Evolutionary conservation across 1,284 basidiomycete genomes (phyloP).

Genomic region (Cutaneotrichosporon arboriforme): DNA sequence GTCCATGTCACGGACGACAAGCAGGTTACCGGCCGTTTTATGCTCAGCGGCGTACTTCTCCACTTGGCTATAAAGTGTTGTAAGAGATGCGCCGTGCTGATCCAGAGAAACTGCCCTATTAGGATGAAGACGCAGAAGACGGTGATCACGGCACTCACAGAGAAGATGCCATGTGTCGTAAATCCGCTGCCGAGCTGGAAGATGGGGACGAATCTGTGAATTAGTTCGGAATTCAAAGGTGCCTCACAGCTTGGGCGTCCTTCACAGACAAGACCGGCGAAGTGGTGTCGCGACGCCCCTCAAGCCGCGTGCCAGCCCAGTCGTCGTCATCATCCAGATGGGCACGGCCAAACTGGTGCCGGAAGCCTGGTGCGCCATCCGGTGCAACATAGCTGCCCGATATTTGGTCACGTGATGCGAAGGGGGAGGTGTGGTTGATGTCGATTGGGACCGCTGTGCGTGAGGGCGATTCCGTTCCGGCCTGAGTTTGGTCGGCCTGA

Average conservation of each 20-base stretch:
- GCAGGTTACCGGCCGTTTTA: slow-evolving; percentile 52
- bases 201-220: slow-evolving; percentile 59
- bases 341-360: slow-evolving; percentile 34
- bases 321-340: slow-evolving; percentile 30
- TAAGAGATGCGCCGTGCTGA: slow-evolving; percentile 88
- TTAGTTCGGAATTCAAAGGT: background rate
- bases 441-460: slow-evolving; percentile 35
- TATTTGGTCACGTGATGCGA: slow-evolving; percentile 29
- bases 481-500: background rate
- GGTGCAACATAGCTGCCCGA: slow-evolving; percentile 55
- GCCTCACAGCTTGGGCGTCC: slow-evolving; percentile 10
- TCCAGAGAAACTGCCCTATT: slow-evolving; percentile 62
- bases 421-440: slow-evolving; percentile 42
- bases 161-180: slow-evolving; percentile 76
- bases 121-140: background rate
- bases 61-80: slow-evolving; percentile 73
- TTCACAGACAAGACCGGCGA: slow-evolving; percentile 52
- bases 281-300: slow-evolving; percentile 57
- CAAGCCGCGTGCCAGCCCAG: slow-evolving; percentile 43
- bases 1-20: slow-evolving; percentile 59
- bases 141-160: slow-evolving; percentile 55
- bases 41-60: slow-evolving; percentile 39
- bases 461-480: slow-evolving; percentile 8
- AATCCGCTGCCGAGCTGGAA: slow-evolving; percentile 76
- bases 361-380: slow-evolving; percentile 71